Evolutionary conservation across 2,329 filamentous ascomycete species (phyloP).

Genomic region (Cercospora canescens): DNA sequence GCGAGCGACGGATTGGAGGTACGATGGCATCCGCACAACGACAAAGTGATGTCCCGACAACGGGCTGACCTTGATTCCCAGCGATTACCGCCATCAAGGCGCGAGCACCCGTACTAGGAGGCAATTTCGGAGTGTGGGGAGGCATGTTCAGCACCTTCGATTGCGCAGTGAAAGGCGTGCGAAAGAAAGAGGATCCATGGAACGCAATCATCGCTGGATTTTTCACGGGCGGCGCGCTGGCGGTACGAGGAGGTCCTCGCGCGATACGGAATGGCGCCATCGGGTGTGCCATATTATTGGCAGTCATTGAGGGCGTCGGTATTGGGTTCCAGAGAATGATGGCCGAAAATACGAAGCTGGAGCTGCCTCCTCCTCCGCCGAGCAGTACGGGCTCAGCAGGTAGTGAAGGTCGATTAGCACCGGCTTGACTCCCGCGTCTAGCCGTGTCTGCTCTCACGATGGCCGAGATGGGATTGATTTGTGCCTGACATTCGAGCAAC

Average conservation of each 20-base stretch:
- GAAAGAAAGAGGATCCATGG: constrained; percentile 95
- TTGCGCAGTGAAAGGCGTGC: constrained; percentile 86
- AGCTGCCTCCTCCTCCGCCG: constrained; percentile 54
- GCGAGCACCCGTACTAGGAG: constrained; percentile 90
- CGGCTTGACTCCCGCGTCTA: constrained; percentile 24
- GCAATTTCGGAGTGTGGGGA: constrained; percentile 98
- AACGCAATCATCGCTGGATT: constrained; percentile 98
- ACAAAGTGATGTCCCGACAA: neutral
- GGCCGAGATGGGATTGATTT: constrained; percentile 26
- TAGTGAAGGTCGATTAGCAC: constrained; percentile 34
- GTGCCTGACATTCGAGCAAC: constrained; percentile 16
- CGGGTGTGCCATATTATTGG: constrained; percentile 89
- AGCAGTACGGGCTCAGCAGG: constrained; percentile 21
- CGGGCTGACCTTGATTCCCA: constrained; percentile 18
- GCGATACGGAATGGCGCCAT: constrained; percentile 94
- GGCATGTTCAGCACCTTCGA: constrained; percentile 95
- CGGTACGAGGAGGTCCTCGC: constrained; percentile 87
- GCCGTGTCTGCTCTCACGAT: constrained; percentile 22
- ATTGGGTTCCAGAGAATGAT: constrained; percentile 96
- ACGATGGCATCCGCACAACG: constrained; percentile 13
- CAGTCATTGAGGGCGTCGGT: constrained; percentile 95
- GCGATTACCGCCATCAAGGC: constrained; percentile 96
- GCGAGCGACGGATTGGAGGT: constrained; percentile 89
- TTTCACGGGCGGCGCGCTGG: constrained; percentile 90
- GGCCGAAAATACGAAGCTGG: constrained; percentile 82